Conservation (phyloP, 2,329 filamentous ascomycete genomes). For the Parascedosporium putredinis region DNA sequence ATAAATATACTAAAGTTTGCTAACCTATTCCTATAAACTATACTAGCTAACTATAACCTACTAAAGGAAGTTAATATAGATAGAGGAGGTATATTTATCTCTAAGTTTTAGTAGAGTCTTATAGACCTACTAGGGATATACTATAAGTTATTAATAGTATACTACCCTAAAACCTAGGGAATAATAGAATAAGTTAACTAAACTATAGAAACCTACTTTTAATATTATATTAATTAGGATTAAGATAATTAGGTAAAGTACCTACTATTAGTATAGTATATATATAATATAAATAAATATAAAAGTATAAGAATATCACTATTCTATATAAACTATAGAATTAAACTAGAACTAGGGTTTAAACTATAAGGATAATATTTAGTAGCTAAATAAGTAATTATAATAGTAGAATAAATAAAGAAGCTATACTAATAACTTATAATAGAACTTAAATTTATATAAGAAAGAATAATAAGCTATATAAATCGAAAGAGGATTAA, state of each 20-base stretch:
- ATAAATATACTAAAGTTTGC: not conserved
- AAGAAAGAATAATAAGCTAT: not conserved
- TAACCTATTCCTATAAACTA: not conserved
- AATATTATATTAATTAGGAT: too few species aligned
- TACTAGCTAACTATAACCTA: not conserved
- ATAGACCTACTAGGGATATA: too few species aligned
- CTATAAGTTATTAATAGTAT: too few species aligned
- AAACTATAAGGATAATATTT: not conserved
- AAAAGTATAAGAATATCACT: too few species aligned
- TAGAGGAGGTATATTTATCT: not conserved
- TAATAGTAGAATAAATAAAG: not conserved
- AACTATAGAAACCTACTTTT: too few species aligned
- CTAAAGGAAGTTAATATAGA: not conserved
- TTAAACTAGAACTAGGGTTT: not conserved
- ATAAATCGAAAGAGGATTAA: too few species aligned
- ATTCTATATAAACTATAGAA: not conserved
- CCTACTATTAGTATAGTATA: too few species aligned
- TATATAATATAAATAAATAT: too few species aligned
- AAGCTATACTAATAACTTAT: not conserved
- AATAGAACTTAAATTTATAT: conserved; percentile 1
- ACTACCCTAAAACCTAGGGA: too few species aligned
- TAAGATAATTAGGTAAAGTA: too few species aligned
- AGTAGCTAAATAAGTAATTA: not conserved
- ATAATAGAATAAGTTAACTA: too few species aligned
- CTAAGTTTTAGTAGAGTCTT: not conserved